phyloP scores from a whole-genome alignment of 2,329 filamentous ascomycete genomes.

The Trichophyton simii region DNA sequence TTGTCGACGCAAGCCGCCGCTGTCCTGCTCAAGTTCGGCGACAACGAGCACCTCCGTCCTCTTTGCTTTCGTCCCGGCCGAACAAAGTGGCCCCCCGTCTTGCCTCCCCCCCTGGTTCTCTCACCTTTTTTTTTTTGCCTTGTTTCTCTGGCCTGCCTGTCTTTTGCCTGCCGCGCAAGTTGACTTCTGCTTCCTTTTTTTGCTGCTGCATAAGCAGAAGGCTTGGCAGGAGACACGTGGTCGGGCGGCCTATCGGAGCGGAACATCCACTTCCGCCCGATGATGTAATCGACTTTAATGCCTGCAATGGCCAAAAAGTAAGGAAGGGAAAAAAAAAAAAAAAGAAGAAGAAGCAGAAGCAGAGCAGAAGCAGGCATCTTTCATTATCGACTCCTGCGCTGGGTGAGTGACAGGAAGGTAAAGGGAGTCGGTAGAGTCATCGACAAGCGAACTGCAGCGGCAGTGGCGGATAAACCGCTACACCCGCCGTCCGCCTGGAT shows the following conservation, averaged over 20 bases:
- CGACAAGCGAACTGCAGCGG: not conserved
- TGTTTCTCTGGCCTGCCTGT: too few relatives aligned
- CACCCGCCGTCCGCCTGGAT: not conserved
- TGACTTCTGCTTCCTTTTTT: not conserved
- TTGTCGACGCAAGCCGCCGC: too few relatives aligned
- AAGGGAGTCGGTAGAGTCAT: not conserved
- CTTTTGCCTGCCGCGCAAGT: too few relatives aligned
- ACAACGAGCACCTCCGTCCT: too few relatives aligned
- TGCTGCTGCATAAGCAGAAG: not conserved
- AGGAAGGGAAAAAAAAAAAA: not conserved
- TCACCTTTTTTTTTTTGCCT: too few relatives aligned
- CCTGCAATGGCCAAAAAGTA: not conserved
- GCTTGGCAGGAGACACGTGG: slow-evolving; percentile 3
- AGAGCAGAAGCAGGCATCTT: too few relatives aligned
- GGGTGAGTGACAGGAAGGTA: not conserved
- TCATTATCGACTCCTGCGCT: not conserved
- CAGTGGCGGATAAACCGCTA: slow-evolving; percentile 2
- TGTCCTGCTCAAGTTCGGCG: too few relatives aligned
- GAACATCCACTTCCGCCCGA: not conserved
- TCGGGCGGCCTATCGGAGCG: not conserved
- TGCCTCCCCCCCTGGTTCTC: too few relatives aligned
- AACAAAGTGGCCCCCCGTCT: too few relatives aligned
- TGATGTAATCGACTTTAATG: not conserved
- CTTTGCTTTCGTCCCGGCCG: too few relatives aligned
- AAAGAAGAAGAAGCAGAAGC: not conserved